Conservation (phyloP, 1,139 yeast genomes). For the Suhomyces bokatorum region DNA sequence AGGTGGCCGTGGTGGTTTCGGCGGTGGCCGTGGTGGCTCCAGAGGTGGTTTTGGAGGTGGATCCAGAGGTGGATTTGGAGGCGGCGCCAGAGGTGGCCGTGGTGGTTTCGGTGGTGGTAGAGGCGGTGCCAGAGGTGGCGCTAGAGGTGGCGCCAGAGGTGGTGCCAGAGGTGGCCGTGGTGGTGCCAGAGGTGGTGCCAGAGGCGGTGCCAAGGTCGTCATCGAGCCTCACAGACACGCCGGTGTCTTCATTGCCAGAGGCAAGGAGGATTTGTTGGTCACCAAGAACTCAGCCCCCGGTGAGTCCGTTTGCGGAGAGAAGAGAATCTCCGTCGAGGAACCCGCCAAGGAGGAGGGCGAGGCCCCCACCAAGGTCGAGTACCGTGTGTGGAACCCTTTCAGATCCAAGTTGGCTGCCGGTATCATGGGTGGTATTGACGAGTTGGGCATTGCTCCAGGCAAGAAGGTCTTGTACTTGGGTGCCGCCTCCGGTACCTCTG, state of each 20-base stretch:
- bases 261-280: constrained; percentile 96
- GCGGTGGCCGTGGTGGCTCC: constrained; percentile 45
- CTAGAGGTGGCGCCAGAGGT: constrained; percentile 49
- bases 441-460: constrained; percentile 96
- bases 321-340: constrained; percentile 91
- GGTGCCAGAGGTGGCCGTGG: constrained; percentile 68
- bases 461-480: constrained; percentile 96
- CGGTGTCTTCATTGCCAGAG: constrained; percentile 98
- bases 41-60: constrained; percentile 27
- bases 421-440: constrained; percentile 99
- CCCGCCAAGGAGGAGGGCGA: constrained; percentile 83
- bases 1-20: constrained; percentile 26
- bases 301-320: constrained; percentile 97
- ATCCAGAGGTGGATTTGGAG: constrained; percentile 34
- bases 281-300: constrained; percentile 98
- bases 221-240: constrained; percentile 99
- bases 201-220: constrained; percentile 91
- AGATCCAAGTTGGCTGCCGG: constrained; percentile 99
- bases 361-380: constrained; percentile 93
- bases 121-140: constrained; percentile 44
- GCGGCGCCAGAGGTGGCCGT: constrained; percentile 34
- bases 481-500: constrained; percentile 99
- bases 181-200: constrained; percentile 77
- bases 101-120: constrained; percentile 47
- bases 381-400: constrained; percentile 99